Evolutionary conservation across 345 rosid species (phyloP), one percentile per base, ranked within the genome.

Genomic region (Bruguiera parviflora): DNA sequence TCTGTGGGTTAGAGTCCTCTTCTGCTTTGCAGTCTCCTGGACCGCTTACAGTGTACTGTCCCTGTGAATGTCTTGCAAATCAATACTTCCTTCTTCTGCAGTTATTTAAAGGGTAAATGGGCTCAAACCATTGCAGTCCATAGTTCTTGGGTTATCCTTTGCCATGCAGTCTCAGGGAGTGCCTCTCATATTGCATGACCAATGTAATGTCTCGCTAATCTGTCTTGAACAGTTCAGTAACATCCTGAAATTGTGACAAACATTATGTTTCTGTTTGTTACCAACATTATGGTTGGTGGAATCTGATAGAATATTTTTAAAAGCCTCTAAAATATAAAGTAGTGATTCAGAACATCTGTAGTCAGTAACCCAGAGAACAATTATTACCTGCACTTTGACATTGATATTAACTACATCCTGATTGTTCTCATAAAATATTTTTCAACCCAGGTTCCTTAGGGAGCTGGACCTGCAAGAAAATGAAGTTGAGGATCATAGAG

Each of bases 401-500:
- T 24, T 19, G 63, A 43, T 19, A 18, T 39, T 25, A 29, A 46
- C 13, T 31, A 21, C 47, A 57, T 43, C 55, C 62, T 70, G 35
- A 9, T 43, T 43, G 18, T 43, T 43, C 49, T 43, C 13, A 2
- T 43, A 43, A 13, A 43, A 13, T 13, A 13, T 43, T 43, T 43
- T 43, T 43, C 16, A 13, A 43, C 5, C 18, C 78, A 95, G 99
- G 86, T 69, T 35, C 69, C 93, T 95, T 70, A 84, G 82, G 75
- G 99, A 95, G 92, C 88, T 95, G 75, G 99, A 95, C 74, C 80
- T 92, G 82, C 99, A 95, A 80, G 99, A 95, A 80, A 92, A 89
- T 75, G 99, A 95, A 73, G 80, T 95, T 22, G 99, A 95, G 76
- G 99, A 95, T 83, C 87, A 85, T 31, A 82, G 93, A 76, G 95